Base-by-base conservation (phyloP, 75 land plant genomes). In the Chamaecyparis obtusa region DNA sequence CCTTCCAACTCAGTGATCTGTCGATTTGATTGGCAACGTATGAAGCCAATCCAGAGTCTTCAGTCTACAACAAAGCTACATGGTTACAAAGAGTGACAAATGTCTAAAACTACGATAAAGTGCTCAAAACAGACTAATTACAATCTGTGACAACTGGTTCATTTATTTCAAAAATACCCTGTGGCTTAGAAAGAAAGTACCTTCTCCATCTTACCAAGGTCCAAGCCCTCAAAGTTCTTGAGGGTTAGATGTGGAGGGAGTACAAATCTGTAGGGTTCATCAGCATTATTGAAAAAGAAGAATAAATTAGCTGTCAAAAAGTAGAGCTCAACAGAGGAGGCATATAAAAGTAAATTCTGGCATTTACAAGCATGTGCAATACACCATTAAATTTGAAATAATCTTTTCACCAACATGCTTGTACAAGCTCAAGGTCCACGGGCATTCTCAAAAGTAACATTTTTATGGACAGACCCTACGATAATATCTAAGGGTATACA, bases 201-300 rank as follows among this genome's bases (percentile, higher is more conserved):
- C 96, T 92, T 92, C 43, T 97, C 95, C 92, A 95, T 93, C 72
- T 92, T 93, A n/a, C 99, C 96, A 64, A 98, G 92, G 84, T 96
- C 92, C 90, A 98, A 89, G 2, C 99, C 99, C 89, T 98, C 99
- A 87, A 96, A 96, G 91, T 98, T 98, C 93, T 94, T 95, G 76
- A 98, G 90, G 33, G 96, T 94, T 89, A 98, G 90, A 85, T 90
- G 87, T 55, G 94, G 89, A 19, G 99, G 99, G 87, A 98, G 87
- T 54, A 87, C 83, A 87, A 98, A 98, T 89, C 99, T 97, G 76
- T 36, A 74, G 32, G 36, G 33, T 74, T 74, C 33, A 2, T 74
- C 76, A 74, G 76, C 76, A 74, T 74, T 74, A 14, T 32, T 33
- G 3, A 33, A 33, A 74, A 33, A 74, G 11, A 39, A 10, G 10